Percentiles rank a stretch among this genome's conserved stretches.
Conservation (phyloP, 2,329 filamentous ascomycete species). For the Cladorrhinum sp. region DNA sequence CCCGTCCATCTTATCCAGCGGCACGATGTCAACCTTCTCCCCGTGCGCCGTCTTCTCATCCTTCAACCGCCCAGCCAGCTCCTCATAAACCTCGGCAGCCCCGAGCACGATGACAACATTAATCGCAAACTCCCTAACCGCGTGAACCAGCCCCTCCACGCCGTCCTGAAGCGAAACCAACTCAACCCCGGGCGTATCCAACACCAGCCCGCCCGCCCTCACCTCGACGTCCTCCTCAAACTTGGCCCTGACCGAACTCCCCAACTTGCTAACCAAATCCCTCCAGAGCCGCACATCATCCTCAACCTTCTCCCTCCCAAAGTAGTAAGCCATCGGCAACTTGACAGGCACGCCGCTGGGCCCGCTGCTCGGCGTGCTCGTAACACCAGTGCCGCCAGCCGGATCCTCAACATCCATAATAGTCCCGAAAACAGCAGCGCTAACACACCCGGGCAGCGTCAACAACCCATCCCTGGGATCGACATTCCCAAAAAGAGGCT, state of each 20-base stretch:
- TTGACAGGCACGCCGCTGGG: constrained; percentile 87
- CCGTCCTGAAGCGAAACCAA: constrained; percentile 25
- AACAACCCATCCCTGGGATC: constrained; percentile 80
- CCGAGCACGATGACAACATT: constrained; percentile 81
- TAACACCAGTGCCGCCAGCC: constrained; percentile 88
- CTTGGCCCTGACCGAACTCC: constrained; percentile 72
- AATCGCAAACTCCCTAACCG: constrained; percentile 62
- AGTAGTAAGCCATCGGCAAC: constrained; percentile 86
- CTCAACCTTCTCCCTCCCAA: constrained; percentile 69
- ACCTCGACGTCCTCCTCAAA: constrained; percentile 72
- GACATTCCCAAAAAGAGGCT: constrained; percentile 79
- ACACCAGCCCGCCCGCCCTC: constrained; percentile 72
- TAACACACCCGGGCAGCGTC: constrained; percentile 75
- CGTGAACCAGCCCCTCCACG: constrained; percentile 78
- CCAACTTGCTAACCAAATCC: constrained; percentile 70
- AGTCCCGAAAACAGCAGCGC: constrained; percentile 80
- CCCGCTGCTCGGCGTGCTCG: constrained; percentile 84
- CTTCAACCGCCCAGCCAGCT: constrained; percentile 68
- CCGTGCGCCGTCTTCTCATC: constrained; percentile 53
- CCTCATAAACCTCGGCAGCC: constrained; percentile 70
- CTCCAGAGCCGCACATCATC: constrained; percentile 72
- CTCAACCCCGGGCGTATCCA: constrained; percentile 71
- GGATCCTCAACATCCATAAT: constrained; percentile 78
- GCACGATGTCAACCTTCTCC: constrained; percentile 71
- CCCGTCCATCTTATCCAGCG: constrained; percentile 80